Evolutionary conservation across 2,329 filamentous ascomycete species (phyloP).

Genomic region (Scedosporium apiospermum): DNA sequence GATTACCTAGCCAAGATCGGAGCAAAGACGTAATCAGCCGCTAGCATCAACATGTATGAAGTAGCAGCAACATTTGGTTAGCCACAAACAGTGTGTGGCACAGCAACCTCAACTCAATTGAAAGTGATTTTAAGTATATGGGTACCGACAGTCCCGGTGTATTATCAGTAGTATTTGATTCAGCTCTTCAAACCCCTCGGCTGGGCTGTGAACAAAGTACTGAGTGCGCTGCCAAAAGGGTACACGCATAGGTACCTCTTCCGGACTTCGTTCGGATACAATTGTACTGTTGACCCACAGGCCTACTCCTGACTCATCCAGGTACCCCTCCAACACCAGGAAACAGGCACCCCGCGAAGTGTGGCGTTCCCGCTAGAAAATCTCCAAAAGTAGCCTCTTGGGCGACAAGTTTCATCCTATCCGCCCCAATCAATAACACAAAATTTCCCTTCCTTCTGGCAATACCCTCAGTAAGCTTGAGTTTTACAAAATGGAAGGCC

Average conservation of each 20-base stretch:
- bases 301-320: not conserved
- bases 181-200: not conserved
- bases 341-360: not conserved
- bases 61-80: too few species aligned
- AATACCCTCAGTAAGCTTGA: not conserved
- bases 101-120: too few species aligned
- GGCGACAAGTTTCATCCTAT: not conserved
- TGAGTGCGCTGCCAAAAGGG: too few species aligned
- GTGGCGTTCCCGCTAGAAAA: constrained; percentile 1
- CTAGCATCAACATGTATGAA: too few species aligned
- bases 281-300: not conserved
- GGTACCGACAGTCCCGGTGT: not conserved
- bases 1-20: too few species aligned
- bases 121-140: not conserved
- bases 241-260: too few species aligned
- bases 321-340: not conserved
- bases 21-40: too few species aligned
- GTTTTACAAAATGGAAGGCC: constrained; percentile 7
- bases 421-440: constrained; percentile 1
- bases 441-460: constrained; percentile 3
- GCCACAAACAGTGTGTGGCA: too few species aligned
- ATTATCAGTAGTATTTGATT: not conserved
- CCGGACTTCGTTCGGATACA: not conserved
- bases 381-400: not conserved
- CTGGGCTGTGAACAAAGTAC: too few species aligned